Base-by-base conservation (phyloP, 805 yeast species). In the Teunomyces atbi region DNA sequence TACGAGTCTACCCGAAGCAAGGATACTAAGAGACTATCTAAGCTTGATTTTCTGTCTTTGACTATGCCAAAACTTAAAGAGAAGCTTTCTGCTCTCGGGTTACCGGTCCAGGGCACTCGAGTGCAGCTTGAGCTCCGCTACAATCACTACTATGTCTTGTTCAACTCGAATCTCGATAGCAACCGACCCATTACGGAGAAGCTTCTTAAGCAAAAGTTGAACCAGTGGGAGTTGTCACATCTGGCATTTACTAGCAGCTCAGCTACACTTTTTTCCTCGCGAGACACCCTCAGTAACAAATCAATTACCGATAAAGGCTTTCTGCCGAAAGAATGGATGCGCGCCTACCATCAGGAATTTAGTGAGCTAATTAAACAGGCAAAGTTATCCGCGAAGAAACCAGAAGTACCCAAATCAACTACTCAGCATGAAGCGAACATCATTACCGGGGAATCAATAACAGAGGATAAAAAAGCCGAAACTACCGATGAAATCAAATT, bases 91-190 rank as follows among this genome's bases (percentile, higher is more conserved):
- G 71, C 76, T 6, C 60, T 79, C 18, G 79, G 79, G 11, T 62
- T 91, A 5, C 78, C 90, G 0, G 71, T 81, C 0, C 62, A 60
- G 7, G 98, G 97, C 0, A 64, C 84, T 1, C 71, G 88, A 49
- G 66, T 65, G 12, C 83, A 79, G 51, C 57, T 90, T 54, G 91
- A 87, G 49, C 65, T 77, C 15, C 66, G 98, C 34, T 86, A 86
- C 59, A 83, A 81, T 50, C 92, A 90, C 53, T 91, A 82, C 68
- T 81, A 85, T 46, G 79, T 83, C 27, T 59, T 89, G 8, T 86
- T 84, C 82, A 91, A 91, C 59, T 83, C 96, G 10, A 89, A 89
- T 57, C 75, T 83, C 36, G 96, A 89, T 58, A 77, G 90, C 5
- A 68, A 77, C 29, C 73, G 71, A 26, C 96, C 96, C 0, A 78